Evolutionary conservation across 2,329 filamentous ascomycete genomes (phyloP), one percentile per base, ranked within the genome.

Genomic region (Curvularia spicifera): DNA sequence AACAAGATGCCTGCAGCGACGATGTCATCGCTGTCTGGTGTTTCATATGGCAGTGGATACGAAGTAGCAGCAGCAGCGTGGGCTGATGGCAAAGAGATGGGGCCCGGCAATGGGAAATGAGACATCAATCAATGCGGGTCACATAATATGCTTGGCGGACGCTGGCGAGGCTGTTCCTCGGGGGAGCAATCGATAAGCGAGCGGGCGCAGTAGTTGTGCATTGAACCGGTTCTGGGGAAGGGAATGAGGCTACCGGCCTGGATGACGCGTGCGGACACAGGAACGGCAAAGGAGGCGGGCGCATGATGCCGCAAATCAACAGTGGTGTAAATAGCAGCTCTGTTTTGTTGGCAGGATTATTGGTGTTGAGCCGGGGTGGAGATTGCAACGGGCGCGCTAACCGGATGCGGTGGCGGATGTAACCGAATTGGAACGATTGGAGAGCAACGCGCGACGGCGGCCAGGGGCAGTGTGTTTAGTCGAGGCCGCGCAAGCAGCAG

Each of bases 161-260:
- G 29, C 53, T 53, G 56, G 56, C 55, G 56, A 62, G 58, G 61
- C 56, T 39, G 50, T 49, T 59, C 31, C 43, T 47, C 49, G 50
- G 46, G 49, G 45, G 22, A 48, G 44, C 18, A 44, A 46, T 43
- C 57, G 57, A 60, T 56, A 61, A 61, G 60, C 60, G 60, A 63
- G 54, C 33, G 35, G 37, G 39, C 28, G 48, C 39, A 43, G 24
- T 26, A 18, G 33, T 18, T 15, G 53, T 33, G 46, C 42, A 45
- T 33, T 26, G n/a, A 47, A 18, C 18, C n/a, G 28, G 28, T 40
- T 7, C 45, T 26, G 39, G 22, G 43, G 35, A 49, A 49, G 33
- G 20, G 18, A 48, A 43, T 51, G 51, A 29, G 24, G 53, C 33
- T 56, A 54, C 56, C 22, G 51, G 49, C 33, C 22, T 39, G 18